Evolutionary conservation across 1,284 basidiomycete species (phyloP).

Genomic region (Mixia osmundae): DNA sequence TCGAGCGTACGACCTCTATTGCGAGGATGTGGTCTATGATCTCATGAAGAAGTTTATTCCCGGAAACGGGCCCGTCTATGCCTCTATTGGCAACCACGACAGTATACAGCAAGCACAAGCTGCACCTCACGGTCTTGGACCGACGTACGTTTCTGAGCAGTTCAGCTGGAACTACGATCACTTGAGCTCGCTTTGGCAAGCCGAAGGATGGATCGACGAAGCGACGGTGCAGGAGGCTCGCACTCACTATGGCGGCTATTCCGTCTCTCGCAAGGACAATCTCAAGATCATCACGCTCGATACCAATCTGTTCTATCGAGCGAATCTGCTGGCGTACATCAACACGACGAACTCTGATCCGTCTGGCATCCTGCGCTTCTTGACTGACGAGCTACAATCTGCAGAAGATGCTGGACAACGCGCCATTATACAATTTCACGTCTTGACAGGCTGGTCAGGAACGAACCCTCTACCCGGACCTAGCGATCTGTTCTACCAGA

Average conservation of each 20-base stretch:
- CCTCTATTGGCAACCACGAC: constrained; percentile 51
- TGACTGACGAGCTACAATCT: constrained; percentile 56
- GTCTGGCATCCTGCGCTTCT: constrained; percentile 48
- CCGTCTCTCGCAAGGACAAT: constrained; percentile 40
- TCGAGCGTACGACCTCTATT: constrained; percentile 29
- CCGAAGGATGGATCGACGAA: constrained; percentile 44
- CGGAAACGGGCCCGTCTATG: constrained; percentile 38
- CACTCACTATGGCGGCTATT: constrained; percentile 49
- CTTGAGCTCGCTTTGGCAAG: constrained; percentile 39
- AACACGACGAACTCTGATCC: constrained; percentile 43
- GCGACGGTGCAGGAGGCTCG: constrained; percentile 35
- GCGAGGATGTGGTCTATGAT: constrained; percentile 35
- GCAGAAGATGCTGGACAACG: too few species aligned
- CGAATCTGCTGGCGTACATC: constrained; percentile 53
- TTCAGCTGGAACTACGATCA: constrained; percentile 45
- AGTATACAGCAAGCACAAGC: constrained; percentile 38
- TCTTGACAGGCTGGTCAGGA: too few species aligned
- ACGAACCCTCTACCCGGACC: too few species aligned
- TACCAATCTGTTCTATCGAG: constrained; percentile 35
- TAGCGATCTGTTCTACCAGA: too few species aligned
- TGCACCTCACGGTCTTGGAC: too few species aligned
- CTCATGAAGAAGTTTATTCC: constrained; percentile 37
- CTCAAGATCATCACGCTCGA: constrained; percentile 50
- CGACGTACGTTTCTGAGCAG: too few species aligned
- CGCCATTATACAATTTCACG: too few species aligned